Percentiles rank a stretch among this genome's conserved stretches.
phyloP scores from a whole-genome alignment of 2,329 filamentous ascomycete species.

The Xylariaceae sp. region DNA sequence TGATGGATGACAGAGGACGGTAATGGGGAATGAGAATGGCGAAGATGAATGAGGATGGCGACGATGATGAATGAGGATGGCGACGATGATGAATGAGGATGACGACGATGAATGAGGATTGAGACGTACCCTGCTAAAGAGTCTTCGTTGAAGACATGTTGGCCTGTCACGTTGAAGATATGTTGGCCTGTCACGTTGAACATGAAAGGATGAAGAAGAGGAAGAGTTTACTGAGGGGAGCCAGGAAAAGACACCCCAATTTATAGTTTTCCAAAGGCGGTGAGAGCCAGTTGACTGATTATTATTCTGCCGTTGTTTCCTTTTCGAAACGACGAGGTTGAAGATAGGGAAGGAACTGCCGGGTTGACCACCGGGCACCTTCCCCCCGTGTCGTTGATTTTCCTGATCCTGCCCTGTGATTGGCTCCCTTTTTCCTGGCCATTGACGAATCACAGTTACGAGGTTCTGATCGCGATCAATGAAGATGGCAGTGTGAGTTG shows the following conservation, averaged over 20 bases:
- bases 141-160: too few relatives aligned
- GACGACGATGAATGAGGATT: too few relatives aligned
- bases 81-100: too few relatives aligned
- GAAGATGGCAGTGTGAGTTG: background rate
- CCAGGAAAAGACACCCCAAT: background rate
- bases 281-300: background rate
- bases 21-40: too few relatives aligned
- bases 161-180: too few relatives aligned
- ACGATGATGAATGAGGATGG: too few relatives aligned
- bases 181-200: too few relatives aligned
- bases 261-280: background rate
- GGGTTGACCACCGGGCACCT: background rate
- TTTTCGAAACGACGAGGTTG: background rate
- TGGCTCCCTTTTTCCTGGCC: background rate
- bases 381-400: background rate
- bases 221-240: background rate
- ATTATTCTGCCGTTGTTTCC: too few relatives aligned
- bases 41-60: too few relatives aligned
- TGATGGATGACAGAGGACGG: too few relatives aligned
- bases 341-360: background rate
- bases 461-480: background rate
- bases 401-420: background rate
- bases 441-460: background rate
- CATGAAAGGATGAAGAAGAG: background rate
- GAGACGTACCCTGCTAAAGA: too few relatives aligned